A percentile compares a stretch with the other conserved stretches of the same genome.
These are phyloP conservation scores for Chlorophyllum brunneum DNA, from an alignment of 768 basidiomycete species.

Conservation along the genomic window DNA sequence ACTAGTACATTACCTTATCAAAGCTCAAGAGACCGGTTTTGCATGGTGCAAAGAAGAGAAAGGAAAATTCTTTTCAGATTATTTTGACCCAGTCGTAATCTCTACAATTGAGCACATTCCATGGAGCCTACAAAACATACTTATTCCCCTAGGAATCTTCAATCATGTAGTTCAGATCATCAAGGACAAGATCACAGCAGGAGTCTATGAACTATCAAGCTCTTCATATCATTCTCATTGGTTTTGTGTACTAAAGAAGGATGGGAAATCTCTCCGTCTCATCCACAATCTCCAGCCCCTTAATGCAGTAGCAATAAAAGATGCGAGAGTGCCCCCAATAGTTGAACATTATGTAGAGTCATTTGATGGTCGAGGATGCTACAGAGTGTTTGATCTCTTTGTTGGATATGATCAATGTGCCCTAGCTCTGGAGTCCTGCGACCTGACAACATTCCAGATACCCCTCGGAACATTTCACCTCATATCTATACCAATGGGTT, in stretches of 20 bases:
- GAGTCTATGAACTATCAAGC: conserved; percentile 37
- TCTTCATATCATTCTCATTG: conserved; percentile 34
- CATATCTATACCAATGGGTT: conserved; percentile 32
- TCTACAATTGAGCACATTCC: too few species aligned
- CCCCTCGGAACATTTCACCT: conserved; percentile 30
- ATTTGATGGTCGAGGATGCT: conserved; percentile 31
- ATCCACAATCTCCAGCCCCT: conserved; percentile 35
- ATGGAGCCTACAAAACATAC: too few species aligned
- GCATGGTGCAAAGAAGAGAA: too few species aligned
- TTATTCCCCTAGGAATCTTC: too few species aligned
- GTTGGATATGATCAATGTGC: conserved; percentile 29
- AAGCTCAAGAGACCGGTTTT: too few species aligned
- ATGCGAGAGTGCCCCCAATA: too few species aligned
- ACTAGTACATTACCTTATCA: too few species aligned
- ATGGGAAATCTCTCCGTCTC: conserved; percentile 27
- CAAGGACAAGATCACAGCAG: too few species aligned
- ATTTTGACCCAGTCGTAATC: too few species aligned
- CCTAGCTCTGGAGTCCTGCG: conserved; percentile 19
- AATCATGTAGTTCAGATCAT: too few species aligned
- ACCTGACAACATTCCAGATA: conserved; percentile 35
- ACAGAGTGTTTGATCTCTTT: too few species aligned
- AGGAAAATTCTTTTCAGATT: too few species aligned
- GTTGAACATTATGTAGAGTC: conserved; percentile 28
- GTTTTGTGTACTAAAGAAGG: conserved; percentile 39
- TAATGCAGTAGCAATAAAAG: conserved; percentile 31